Evolutionary conservation across 2,329 filamentous ascomycete species (phyloP).

Genomic region (Colletotrichum cuscutae): DNA sequence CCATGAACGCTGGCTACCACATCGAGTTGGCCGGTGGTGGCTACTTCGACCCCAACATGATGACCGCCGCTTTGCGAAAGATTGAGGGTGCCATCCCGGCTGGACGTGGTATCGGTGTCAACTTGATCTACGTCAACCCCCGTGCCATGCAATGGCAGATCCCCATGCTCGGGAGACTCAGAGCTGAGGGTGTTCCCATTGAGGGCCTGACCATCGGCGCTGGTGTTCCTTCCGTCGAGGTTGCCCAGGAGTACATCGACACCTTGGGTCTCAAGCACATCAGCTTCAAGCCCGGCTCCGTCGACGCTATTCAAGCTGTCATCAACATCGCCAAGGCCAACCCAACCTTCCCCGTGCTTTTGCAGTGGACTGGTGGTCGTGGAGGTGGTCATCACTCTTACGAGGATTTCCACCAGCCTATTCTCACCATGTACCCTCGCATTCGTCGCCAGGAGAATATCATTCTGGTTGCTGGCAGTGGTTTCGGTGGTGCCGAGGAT

Average conservation of each 20-base stretch:
- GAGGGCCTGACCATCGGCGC: slow-evolving; percentile 93
- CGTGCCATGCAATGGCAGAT: slow-evolving; percentile 94
- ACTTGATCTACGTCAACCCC: slow-evolving; percentile 92
- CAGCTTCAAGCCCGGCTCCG: slow-evolving; percentile 91
- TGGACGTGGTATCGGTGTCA: slow-evolving; percentile 88
- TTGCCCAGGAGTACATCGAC: slow-evolving; percentile 92
- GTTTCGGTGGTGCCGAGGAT: slow-evolving; percentile 89
- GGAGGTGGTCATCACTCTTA: slow-evolving; percentile 95
- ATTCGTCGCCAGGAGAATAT: slow-evolving; percentile 89
- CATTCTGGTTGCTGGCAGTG: slow-evolving; percentile 88
- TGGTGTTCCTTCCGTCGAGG: slow-evolving; percentile 92
- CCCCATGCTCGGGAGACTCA: slow-evolving; percentile 81
- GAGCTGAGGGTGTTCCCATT: slow-evolving; percentile 87
- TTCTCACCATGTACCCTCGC: slow-evolving; percentile 89
- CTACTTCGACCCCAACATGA: slow-evolving; percentile 84
- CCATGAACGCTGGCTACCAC: slow-evolving; percentile 95
- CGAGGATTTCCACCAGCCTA: slow-evolving; percentile 94
- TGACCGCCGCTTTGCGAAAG: slow-evolving; percentile 85
- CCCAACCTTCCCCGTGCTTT: slow-evolving; percentile 88
- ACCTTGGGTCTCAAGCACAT: slow-evolving; percentile 95
- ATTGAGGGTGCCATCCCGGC: slow-evolving; percentile 87
- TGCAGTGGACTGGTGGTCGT: slow-evolving; percentile 95
- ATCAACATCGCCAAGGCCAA: slow-evolving; percentile 96
- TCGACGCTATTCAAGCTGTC: slow-evolving; percentile 87
- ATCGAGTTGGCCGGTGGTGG: slow-evolving; percentile 91